Percentiles rank a stretch among this genome's conserved stretches.
These are phyloP conservation scores for Reutealis trisperma DNA, from an alignment of 345 rosid genomes.

Conservation along the genomic window DNA sequence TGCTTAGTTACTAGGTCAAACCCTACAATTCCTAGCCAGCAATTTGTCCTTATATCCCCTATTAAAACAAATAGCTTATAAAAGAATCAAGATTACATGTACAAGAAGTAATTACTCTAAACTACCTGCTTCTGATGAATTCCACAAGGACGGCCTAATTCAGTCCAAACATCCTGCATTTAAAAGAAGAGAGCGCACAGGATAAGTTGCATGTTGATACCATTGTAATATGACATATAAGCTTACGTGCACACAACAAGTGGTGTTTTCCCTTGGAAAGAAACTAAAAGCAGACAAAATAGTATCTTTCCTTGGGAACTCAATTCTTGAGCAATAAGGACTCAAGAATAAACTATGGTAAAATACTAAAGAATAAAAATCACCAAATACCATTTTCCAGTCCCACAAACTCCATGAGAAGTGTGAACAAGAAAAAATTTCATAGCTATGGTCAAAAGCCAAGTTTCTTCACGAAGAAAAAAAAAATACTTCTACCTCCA, in stretches of 20 bases:
- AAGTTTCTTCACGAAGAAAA: no score
- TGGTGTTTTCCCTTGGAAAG: background rate
- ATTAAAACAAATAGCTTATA: background rate
- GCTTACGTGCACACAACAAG: background rate
- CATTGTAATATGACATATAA: background rate
- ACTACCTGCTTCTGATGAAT: constrained; percentile 94
- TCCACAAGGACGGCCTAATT: constrained; percentile 96
- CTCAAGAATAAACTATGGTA: background rate
- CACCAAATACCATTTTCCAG: background rate
- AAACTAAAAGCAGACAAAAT: background rate
- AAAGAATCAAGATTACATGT: constrained; percentile 5
- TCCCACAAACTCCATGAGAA: background rate
- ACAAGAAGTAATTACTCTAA: background rate
- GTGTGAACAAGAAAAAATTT: background rate
- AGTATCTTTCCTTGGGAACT: background rate
- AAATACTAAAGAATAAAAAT: background rate
- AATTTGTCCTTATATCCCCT: background rate
- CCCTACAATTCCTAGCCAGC: background rate
- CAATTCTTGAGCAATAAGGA: background rate
- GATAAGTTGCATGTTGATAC: background rate
- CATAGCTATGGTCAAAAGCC: no score
- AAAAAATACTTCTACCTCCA: background rate
- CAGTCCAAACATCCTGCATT: constrained; percentile 95
- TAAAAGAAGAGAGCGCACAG: constrained; percentile 14
- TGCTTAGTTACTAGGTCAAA: constrained; percentile 1